phyloP scores from a whole-genome alignment of 2,329 filamentous ascomycete species.

The Fusarium nelsonii region DNA sequence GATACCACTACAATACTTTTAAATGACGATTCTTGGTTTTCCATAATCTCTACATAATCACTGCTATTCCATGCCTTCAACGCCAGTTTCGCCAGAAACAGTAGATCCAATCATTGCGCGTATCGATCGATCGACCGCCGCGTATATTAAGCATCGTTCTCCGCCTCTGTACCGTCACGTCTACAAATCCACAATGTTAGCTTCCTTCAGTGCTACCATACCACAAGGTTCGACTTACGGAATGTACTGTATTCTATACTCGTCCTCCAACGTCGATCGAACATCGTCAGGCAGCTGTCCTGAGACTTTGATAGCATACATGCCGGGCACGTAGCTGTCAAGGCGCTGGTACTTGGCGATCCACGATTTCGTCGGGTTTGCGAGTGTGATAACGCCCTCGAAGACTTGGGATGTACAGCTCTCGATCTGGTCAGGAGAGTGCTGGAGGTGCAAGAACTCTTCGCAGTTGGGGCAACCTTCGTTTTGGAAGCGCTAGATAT shows the following conservation, averaged over 20 bases:
- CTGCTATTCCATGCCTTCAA: conserved; percentile 44
- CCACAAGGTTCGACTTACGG: conserved; percentile 58
- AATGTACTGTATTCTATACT: conserved; percentile 73
- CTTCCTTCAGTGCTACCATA: not conserved
- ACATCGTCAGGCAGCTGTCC: conserved; percentile 80
- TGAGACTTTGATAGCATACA: conserved; percentile 95
- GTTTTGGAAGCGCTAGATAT: conserved; percentile 79
- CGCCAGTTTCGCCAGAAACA: conserved; percentile 51
- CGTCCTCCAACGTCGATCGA: conserved; percentile 69
- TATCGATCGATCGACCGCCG: not conserved
- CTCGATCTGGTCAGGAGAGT: conserved; percentile 83
- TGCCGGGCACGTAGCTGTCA: conserved; percentile 86
- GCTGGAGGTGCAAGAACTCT: conserved; percentile 84
- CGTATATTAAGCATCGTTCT: conserved; percentile 58
- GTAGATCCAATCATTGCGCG: conserved; percentile 24
- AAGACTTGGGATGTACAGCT: conserved; percentile 97
- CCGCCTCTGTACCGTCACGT: conserved; percentile 68
- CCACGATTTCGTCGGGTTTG: conserved; percentile 88
- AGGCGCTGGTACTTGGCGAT: conserved; percentile 96
- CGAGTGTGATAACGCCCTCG: conserved; percentile 88
- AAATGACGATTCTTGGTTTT: conserved; percentile 24
- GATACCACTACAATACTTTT: conserved; percentile 49
- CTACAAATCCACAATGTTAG: conserved; percentile 52
- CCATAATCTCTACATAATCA: conserved; percentile 21
- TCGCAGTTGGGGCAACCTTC: conserved; percentile 98